phyloP scores from a whole-genome alignment of 495 filamentous ascomycete species.

The Penicillium parvum region DNA sequence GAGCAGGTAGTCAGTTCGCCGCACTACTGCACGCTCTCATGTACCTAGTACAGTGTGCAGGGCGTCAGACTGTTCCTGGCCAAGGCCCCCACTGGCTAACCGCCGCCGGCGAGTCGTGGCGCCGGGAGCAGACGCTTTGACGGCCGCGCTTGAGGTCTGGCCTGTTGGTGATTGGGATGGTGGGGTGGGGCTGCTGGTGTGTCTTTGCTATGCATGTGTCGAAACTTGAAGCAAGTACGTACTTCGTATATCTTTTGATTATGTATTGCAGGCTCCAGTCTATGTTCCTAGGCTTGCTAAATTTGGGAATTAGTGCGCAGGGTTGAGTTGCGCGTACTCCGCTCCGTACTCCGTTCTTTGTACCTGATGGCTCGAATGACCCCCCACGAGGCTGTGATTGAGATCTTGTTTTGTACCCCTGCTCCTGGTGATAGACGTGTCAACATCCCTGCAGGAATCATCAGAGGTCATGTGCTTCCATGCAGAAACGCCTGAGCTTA shows the following conservation, averaged over 20 bases:
- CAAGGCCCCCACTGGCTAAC: constrained; percentile 14
- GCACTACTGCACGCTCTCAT: constrained; percentile 24
- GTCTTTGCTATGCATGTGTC: constrained; percentile 17
- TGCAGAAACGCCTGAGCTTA: constrained; percentile 4
- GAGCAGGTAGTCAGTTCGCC: constrained; percentile 25
- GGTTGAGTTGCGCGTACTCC: too few relatives aligned
- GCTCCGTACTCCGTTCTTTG: too few relatives aligned
- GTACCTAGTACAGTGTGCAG: constrained; percentile 20
- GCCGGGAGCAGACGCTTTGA: constrained; percentile 23
- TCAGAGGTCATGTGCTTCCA: constrained; percentile 12
- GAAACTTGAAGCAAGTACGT: too few relatives aligned
- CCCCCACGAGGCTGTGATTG: too few relatives aligned
- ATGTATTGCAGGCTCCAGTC: too few relatives aligned
- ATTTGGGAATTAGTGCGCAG: too few relatives aligned
- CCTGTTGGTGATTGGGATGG: constrained; percentile 7
- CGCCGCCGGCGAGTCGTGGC: constrained; percentile 16
- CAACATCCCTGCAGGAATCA: constrained; percentile 13
- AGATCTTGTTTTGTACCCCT: constrained; percentile 4
- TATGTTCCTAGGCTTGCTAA: too few relatives aligned
- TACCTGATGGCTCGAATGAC: too few relatives aligned
- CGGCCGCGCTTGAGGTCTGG: constrained; percentile 23
- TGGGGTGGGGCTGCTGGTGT: constrained; percentile 5
- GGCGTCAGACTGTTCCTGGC: constrained; percentile 10
- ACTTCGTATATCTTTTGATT: too few relatives aligned
- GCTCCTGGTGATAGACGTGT: constrained; percentile 12